These are phyloP conservation scores for Pyrus betulifolia DNA, from an alignment of 306 rosid genomes.

Conservation along the genomic window DNA sequence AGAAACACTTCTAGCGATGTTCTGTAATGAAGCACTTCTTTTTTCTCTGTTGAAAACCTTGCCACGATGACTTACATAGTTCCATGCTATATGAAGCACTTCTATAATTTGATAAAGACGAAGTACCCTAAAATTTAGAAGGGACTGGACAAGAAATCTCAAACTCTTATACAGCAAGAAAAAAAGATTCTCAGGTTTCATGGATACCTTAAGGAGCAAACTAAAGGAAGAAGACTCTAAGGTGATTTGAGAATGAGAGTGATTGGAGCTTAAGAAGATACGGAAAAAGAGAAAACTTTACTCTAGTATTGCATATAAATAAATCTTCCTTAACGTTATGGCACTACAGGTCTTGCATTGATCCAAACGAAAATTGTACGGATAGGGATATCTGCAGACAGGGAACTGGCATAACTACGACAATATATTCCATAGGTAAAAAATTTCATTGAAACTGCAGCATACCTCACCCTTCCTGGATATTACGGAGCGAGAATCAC, in stretches of 20 bases:
- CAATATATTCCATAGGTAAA: background rate
- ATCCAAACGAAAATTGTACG: too few species aligned
- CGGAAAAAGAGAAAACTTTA: background rate
- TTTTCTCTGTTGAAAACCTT: background rate
- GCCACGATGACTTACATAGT: background rate
- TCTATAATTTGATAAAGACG: too few species aligned
- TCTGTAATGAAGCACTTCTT: too few species aligned
- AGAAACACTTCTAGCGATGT: too few species aligned
- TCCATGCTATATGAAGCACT: background rate
- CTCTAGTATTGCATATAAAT: background rate
- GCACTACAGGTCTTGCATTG: too few species aligned
- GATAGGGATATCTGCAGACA: background rate
- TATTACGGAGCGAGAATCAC: conserved; percentile 89
- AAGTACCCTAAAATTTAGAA: background rate
- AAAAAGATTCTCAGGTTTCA: too few species aligned
- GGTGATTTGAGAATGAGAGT: background rate
- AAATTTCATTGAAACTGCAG: background rate
- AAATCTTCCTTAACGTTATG: too few species aligned
- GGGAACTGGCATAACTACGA: background rate
- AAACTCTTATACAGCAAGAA: too few species aligned
- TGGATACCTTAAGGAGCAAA: too few species aligned
- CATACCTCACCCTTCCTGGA: conserved; percentile 92
- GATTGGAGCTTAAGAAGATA: background rate
- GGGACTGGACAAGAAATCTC: background rate
- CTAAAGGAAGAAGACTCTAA: background rate